Percentiles rank a stretch among this genome's conserved stretches.
phyloP scores from a whole-genome alignment of 257 asterid genomes.

The Voacanga thouarsii region DNA sequence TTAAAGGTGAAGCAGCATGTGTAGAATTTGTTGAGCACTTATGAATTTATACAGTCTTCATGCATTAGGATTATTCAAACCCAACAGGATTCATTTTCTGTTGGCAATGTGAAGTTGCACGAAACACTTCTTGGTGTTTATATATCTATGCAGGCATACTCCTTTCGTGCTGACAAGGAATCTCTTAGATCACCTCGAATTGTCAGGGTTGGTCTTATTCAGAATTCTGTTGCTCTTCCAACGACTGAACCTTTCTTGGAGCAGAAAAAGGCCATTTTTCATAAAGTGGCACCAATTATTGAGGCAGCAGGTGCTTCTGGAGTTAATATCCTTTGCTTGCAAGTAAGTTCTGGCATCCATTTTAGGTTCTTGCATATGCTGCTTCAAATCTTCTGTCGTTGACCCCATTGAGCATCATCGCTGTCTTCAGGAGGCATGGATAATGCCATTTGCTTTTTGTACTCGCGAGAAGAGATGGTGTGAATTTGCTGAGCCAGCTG shows the following conservation, averaged over 20 bases:
- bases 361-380: conserved; percentile 8
- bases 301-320: conserved; percentile 92
- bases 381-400: conserved; percentile 7
- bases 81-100: background rate
- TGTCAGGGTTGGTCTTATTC: conserved; percentile 91
- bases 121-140: background rate
- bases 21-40: background rate
- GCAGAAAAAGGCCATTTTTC: conserved; percentile 72
- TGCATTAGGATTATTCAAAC: background rate
- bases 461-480: conserved; percentile 98
- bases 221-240: conserved; percentile 67
- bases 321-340: conserved; percentile 83
- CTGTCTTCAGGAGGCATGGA: conserved; percentile 85
- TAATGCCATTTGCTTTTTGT: conserved; percentile 98
- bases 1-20: background rate
- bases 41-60: too few relatives aligned
- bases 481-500: conserved; percentile 87
- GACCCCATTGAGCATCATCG: conserved; percentile 1
- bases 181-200: conserved; percentile 67
- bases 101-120: background rate
- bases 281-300: conserved; percentile 66
- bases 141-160: conserved; percentile 55
- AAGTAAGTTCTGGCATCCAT: conserved; percentile 45
- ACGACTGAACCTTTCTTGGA: conserved; percentile 68
- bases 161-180: conserved; percentile 70